Base-by-base conservation (phyloP, 768 basidiomycete genomes). In the Krasilnikovozyma curviuscula region DNA sequence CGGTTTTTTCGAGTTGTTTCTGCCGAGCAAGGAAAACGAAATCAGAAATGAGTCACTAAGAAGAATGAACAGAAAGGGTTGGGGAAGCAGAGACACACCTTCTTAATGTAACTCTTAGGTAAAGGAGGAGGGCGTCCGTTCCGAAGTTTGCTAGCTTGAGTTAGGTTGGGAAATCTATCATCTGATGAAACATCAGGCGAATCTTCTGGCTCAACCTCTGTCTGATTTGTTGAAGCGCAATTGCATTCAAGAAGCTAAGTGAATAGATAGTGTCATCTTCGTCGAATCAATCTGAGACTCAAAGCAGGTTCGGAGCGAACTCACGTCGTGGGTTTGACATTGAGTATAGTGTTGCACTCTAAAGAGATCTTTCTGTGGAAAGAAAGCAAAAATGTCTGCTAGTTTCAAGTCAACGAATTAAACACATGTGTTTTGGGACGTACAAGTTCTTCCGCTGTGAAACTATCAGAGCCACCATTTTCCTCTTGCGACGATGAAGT, bases 1-100 rank as follows among this genome's bases (percentile, higher is more conserved):
- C 70, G 55, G 73, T 75, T 68, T 80, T 78, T 19, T 59, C 18
- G 33, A 34, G 12, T 30, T 40, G 10, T 10, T n/a, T 37, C 10
- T 37, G 4, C 35, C 10, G 25, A 3, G 3, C 21, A 13, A n/a
- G 27, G 5, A 21, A 30, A 21, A 16, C 10, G 33, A 40, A 18
- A 13, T 47, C 46, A 30, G 35, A 2, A 28, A 16, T 19, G 24
- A 7, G 13, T 10, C 14, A 18, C 8, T 8, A 14, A 9, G 37
- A 21, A 28, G 9, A 16, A 3, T 12, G 38, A 10, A 14, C 16
- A 25, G 14, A 39, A 6, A 23, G 14, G 32, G 30, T 25, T 38
- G 1, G 29, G 9, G 29, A 10, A 19, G 14, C 4, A 25, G 40
- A 3, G n/a, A n/a, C n/a, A n/a, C n/a, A n/a, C n/a, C n/a, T n/a